Evolutionary conservation across 2,329 filamentous ascomycete species (phyloP).

Genomic region (Chrysoporthe puriensis): DNA sequence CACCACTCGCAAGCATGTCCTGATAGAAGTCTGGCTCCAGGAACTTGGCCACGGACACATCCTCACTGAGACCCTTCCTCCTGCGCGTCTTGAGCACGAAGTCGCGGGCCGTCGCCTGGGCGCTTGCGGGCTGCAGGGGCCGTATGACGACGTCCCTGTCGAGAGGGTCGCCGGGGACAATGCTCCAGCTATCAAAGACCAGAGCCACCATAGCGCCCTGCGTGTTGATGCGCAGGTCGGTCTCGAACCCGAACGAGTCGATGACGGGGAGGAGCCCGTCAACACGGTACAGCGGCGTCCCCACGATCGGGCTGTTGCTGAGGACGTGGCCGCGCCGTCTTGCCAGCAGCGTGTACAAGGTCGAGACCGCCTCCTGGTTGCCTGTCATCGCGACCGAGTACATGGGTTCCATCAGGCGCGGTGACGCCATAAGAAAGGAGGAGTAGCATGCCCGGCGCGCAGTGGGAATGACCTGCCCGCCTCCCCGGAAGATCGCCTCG

Average conservation of each 20-base stretch:
- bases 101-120: slow-evolving; percentile 88
- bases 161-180: slow-evolving; percentile 93
- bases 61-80: slow-evolving; percentile 92
- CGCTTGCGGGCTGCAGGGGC: slow-evolving; percentile 83
- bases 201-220: slow-evolving; percentile 90
- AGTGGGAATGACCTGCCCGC: slow-evolving; percentile 96
- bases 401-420: slow-evolving; percentile 93
- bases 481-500: slow-evolving; percentile 92
- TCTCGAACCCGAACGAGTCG: slow-evolving; percentile 97
- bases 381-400: slow-evolving; percentile 94
- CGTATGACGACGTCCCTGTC: slow-evolving; percentile 82
- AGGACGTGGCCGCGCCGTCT: slow-evolving; percentile 89
- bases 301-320: slow-evolving; percentile 90
- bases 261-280: slow-evolving; percentile 93
- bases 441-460: slow-evolving; percentile 91
- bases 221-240: slow-evolving; percentile 92
- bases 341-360: slow-evolving; percentile 89
- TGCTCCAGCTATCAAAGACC: slow-evolving; percentile 94
- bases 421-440: slow-evolving; percentile 95
- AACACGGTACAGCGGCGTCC: slow-evolving; percentile 91
- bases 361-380: slow-evolving; percentile 83
- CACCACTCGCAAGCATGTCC: slow-evolving; percentile 84
- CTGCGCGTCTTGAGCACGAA: slow-evolving; percentile 95
- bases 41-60: slow-evolving; percentile 95
- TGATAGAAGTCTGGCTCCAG: slow-evolving; percentile 92